phyloP scores from a whole-genome alignment of 352 stramenopile genomes.

The Phytophthora pinifolia region DNA sequence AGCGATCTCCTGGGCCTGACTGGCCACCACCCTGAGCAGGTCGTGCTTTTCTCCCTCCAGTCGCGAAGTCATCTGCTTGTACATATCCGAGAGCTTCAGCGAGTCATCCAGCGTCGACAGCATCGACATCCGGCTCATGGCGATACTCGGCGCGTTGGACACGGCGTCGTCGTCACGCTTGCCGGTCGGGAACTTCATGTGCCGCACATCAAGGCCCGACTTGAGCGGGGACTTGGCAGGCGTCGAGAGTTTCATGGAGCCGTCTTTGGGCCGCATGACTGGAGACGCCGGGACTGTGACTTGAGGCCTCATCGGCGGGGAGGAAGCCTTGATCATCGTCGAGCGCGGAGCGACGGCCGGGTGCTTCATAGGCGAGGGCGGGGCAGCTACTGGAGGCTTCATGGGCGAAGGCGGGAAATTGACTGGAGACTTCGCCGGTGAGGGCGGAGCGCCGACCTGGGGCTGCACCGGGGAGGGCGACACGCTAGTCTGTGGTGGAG shows the following conservation, averaged over 20 bases:
- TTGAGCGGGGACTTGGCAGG: constrained; percentile 25
- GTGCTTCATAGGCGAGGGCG: constrained; percentile 13
- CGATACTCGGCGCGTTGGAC: constrained; percentile 34
- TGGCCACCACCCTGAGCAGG: constrained; percentile 64
- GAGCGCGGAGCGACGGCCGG: neutral
- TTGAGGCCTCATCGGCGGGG: constrained; percentile 12
- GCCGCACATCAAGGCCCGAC: constrained; percentile 21
- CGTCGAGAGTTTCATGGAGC: constrained; percentile 23
- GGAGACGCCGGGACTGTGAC: constrained; percentile 19
- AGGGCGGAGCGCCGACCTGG: constrained; percentile 2
- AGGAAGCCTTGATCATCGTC: constrained; percentile 11
- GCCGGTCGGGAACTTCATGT: constrained; percentile 24
- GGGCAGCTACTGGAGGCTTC: constrained; percentile 8
- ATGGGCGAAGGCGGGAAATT: constrained; percentile 4
- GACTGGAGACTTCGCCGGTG: constrained; percentile 6
- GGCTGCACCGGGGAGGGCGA: constrained; percentile 10
- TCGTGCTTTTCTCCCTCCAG: constrained; percentile 78
- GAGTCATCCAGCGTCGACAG: constrained; percentile 59
- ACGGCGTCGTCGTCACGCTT: constrained; percentile 37
- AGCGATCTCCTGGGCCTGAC: constrained; percentile 72
- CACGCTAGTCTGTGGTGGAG: neutral
- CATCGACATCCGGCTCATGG: constrained; percentile 37
- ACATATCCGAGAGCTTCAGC: constrained; percentile 73
- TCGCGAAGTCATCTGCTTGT: constrained; percentile 79
- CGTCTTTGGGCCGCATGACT: constrained; percentile 22